Base-by-base conservation (phyloP, 352 stramenopile genomes). In the Phytophthora vignae region DNA sequence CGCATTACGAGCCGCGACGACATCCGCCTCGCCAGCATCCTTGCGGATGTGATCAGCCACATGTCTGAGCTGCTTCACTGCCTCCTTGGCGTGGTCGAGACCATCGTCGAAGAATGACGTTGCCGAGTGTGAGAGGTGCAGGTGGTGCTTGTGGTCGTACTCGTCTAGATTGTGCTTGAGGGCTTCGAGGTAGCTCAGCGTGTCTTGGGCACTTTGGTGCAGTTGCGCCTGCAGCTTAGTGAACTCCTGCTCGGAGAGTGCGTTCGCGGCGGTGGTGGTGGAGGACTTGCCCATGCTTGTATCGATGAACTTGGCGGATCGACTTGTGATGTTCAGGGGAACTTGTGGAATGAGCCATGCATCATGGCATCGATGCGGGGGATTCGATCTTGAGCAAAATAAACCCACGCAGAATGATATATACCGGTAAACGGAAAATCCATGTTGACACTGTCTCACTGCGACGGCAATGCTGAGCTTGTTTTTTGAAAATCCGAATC, bases 51-150 rank as follows among this genome's bases (percentile, higher is more conserved):
- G 67, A 21, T 70, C 67, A 9, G 54, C 67, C 12, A 50, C 27
- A 40, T 73, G 72, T 25, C 33, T 63, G 9, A 79, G 48, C 25
- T 60, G 40, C 22, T 75, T 73, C 22, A 79, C 48, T 5, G 67
- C 67, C n/a, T 79, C 72, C 15, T 76, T 76, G 36, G 67, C 72
- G 46, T 76, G 67, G 49, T 79, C 72, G 8, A 79, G 40, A 29
- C 72, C 67, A 17, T 78, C 72, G 25, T 55, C 33, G 46, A 78
- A 76, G 49, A 78, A 78, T 3, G 33, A 63, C 17, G 56, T 64
- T 5, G 67, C 67, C 11, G 72, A 78, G 17, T 11, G 66, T 14
- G 67, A 73, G 31, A 55, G 53, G 40, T 78, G 72, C 58, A 76
- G 33, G 11, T 76, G 67, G 17, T 73, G 40, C 19, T 73, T 69